Conservation (phyloP, 768 basidiomycete species). For the Boletellus ananiceps region DNA sequence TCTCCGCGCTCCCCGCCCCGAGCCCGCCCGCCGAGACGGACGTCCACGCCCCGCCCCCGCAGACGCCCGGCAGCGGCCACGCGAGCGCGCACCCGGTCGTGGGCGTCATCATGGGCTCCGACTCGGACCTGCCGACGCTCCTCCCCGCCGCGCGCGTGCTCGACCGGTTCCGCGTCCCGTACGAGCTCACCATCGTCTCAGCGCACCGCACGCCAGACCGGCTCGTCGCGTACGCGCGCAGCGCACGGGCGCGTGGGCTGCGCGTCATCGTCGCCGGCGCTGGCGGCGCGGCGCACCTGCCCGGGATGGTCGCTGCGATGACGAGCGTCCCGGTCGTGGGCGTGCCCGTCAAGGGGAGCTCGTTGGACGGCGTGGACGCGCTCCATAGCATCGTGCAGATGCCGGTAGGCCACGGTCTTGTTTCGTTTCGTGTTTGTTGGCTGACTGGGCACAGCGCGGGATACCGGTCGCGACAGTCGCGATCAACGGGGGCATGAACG, state of each 20-base stretch:
- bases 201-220: conserved; percentile 93
- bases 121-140: conserved; percentile 96
- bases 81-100: conserved; percentile 74
- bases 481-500: conserved; percentile 93
- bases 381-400: conserved; percentile 97
- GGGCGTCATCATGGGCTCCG: conserved; percentile 96
- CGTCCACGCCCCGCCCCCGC: conserved; percentile 46
- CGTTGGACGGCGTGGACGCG: conserved; percentile 94
- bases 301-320: conserved; percentile 97
- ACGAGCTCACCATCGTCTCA: conserved; percentile 93
- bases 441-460: conserved; percentile 57
- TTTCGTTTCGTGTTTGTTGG: neutral
- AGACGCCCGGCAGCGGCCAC: conserved; percentile 44
- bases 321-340: conserved; percentile 90
- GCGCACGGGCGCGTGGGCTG: conserved; percentile 62
- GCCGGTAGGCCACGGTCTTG: conserved; percentile 63
- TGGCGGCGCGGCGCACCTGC: conserved; percentile 97
- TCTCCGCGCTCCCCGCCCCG: conserved; percentile 53
- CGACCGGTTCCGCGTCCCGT: conserved; percentile 77
- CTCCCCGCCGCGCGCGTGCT: conserved; percentile 82
- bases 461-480: conserved; percentile 97
- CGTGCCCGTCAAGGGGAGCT: conserved; percentile 93
- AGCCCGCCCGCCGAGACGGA: conserved; percentile 43
- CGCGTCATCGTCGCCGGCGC: conserved; percentile 89
- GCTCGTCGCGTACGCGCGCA: conserved; percentile 75